A percentile compares a stretch with the other conserved stretches of the same genome.
Evolutionary conservation across 1,284 basidiomycete genomes (phyloP).

Genomic region (Paramarasmius palmivorus): DNA sequence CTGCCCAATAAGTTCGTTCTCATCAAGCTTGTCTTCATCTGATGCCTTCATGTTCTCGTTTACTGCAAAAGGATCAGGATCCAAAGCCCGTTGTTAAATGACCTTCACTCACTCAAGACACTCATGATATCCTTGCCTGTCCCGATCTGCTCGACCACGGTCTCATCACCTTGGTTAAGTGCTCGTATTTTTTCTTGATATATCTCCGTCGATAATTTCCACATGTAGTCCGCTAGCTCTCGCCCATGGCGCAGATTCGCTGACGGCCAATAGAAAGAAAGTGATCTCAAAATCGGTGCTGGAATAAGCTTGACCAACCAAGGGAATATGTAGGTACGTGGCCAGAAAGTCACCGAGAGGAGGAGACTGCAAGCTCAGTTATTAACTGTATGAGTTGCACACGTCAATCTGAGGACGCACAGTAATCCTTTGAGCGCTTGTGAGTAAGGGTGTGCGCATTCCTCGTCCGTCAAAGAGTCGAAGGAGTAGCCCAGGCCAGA

Average conservation of each 20-base stretch:
- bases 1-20: constrained; percentile 31
- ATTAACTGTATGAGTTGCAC: too few species aligned
- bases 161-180: constrained; percentile 33
- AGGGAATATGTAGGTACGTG: constrained; percentile 29
- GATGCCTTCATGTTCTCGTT: constrained; percentile 31
- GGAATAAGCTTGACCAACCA: constrained; percentile 33
- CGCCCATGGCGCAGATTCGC: constrained; percentile 32
- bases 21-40: constrained; percentile 30
- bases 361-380: background rate
- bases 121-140: constrained; percentile 48
- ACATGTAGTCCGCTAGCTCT: constrained; percentile 38
- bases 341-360: background rate
- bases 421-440: constrained; percentile 27
- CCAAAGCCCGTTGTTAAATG: background rate
- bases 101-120: constrained; percentile 36
- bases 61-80: constrained; percentile 20
- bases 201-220: constrained; percentile 36
- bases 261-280: constrained; percentile 36
- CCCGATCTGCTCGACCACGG: constrained; percentile 29
- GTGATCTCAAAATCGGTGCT: constrained; percentile 32
- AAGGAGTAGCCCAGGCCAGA: constrained; percentile 42
- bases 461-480: constrained; percentile 29
- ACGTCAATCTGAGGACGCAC: too few species aligned
- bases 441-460: constrained; percentile 27
- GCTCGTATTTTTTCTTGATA: constrained; percentile 39